Conservation (phyloP, 495 filamentous ascomycete species). For the Delitschia confertaspora region DNA sequence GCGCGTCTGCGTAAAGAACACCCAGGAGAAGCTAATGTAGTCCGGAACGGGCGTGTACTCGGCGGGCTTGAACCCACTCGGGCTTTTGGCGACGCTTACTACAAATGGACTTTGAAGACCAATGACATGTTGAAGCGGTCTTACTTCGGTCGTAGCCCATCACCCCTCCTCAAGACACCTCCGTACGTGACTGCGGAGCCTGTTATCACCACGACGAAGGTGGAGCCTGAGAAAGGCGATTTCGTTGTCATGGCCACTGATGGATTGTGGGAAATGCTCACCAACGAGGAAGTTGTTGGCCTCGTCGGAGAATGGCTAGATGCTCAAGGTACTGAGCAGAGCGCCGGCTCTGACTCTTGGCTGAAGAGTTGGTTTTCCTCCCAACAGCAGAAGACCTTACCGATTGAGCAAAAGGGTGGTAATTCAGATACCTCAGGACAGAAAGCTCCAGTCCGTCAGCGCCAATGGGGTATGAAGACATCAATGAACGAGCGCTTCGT, state of each 20-base stretch:
- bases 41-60: slow-evolving; percentile 78
- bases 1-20: slow-evolving; percentile 74
- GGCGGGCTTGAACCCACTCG: slow-evolving; percentile 85
- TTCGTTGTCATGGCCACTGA: slow-evolving; percentile 97
- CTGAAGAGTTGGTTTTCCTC: slow-evolving; percentile 46
- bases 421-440: slow-evolving; percentile 34
- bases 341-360: slow-evolving; percentile 40
- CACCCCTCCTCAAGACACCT: slow-evolving; percentile 70
- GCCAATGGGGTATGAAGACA: slow-evolving; percentile 63
- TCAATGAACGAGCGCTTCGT: slow-evolving; percentile 69
- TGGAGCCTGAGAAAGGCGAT: slow-evolving; percentile 82
- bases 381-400: slow-evolving; percentile 39
- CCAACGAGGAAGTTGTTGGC: slow-evolving; percentile 95
- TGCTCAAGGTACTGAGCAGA: slow-evolving; percentile 33
- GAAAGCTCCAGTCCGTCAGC: slow-evolving; percentile 69
- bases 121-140: slow-evolving; percentile 68
- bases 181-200: slow-evolving; percentile 98
- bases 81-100: slow-evolving; percentile 91
- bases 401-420: slow-evolving; percentile 47
- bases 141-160: slow-evolving; percentile 75
- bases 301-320: slow-evolving; percentile 96
- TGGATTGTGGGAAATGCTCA: slow-evolving; percentile 98
- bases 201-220: slow-evolving; percentile 86
- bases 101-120: slow-evolving; percentile 86
- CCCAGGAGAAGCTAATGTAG: slow-evolving; percentile 76